These are phyloP conservation scores for Penicillium dipodomyicola DNA, from an alignment of 495 filamentous ascomycete species.

Conservation along the genomic window DNA sequence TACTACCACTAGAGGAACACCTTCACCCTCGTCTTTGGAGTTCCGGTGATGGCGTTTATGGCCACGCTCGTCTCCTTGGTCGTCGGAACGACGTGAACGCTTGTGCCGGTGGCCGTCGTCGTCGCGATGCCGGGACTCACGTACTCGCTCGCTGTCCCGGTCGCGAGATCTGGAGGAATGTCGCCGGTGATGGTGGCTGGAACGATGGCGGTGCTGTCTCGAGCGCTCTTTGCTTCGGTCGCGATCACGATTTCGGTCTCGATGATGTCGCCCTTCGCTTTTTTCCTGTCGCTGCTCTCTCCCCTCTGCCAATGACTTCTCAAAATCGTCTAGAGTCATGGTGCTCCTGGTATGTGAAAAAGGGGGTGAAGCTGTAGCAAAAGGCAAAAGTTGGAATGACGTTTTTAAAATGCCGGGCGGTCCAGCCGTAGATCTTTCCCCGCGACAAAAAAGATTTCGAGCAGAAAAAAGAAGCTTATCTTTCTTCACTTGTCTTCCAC, in stretches of 20 bases:
- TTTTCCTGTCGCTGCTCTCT: constrained; percentile 37
- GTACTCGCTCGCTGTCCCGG: constrained; percentile 29
- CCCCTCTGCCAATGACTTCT: constrained; percentile 48
- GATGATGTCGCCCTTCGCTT: constrained; percentile 37
- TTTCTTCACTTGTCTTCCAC: constrained; percentile 12
- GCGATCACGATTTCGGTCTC: constrained; percentile 41
- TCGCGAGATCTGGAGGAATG: constrained; percentile 47
- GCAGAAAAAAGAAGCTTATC: constrained; percentile 24
- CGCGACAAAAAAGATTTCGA: constrained; percentile 35
- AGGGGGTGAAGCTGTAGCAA: constrained; percentile 12
- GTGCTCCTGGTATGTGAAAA: constrained; percentile 12
- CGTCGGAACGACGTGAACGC: constrained; percentile 49
- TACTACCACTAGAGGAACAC: constrained; percentile 27
- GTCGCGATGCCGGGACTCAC: constrained; percentile 38
- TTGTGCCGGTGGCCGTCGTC: constrained; percentile 54
- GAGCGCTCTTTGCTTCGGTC: constrained; percentile 42
- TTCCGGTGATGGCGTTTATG: constrained; percentile 38
- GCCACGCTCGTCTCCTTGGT: constrained; percentile 41
- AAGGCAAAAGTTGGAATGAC: constrained; percentile 33
- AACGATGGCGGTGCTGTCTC: constrained; percentile 38
- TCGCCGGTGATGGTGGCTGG: constrained; percentile 43
- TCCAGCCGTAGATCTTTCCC: constrained; percentile 36
- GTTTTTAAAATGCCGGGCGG: constrained; percentile 36
- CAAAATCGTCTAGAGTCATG: constrained; percentile 57
- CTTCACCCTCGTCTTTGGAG: constrained; percentile 26